phyloP scores from a whole-genome alignment of 2,329 filamentous ascomycete genomes.

The Malbranchea zuffiana region DNA sequence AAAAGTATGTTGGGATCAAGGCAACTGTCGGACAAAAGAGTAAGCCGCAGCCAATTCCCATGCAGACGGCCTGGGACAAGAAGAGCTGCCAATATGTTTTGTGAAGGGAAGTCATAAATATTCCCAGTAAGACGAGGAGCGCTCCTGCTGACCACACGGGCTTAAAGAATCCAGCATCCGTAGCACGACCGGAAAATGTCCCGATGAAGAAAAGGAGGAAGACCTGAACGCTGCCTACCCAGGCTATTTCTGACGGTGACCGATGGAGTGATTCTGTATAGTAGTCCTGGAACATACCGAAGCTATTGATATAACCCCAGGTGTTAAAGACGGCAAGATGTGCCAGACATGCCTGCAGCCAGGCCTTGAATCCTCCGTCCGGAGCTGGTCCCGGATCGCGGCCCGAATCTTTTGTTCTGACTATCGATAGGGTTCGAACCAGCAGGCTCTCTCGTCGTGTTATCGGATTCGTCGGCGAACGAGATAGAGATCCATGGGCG shows the following conservation, averaged over 20 bases:
- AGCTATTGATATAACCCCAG: slow-evolving; percentile 46
- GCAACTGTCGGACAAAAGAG: slow-evolving; percentile 45
- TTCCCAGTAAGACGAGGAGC: slow-evolving; percentile 35
- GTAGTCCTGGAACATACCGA: slow-evolving; percentile 46
- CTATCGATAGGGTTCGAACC: slow-evolving; percentile 25
- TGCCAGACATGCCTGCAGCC: slow-evolving; percentile 43
- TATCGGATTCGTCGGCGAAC: slow-evolving; percentile 1
- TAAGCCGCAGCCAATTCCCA: slow-evolving; percentile 46
- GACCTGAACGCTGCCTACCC: slow-evolving; percentile 44
- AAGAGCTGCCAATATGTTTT: slow-evolving; percentile 42
- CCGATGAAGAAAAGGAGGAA: slow-evolving; percentile 42
- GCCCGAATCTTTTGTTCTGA: slow-evolving; percentile 30
- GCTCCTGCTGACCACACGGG: slow-evolving; percentile 35
- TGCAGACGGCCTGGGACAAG: slow-evolving; percentile 45
- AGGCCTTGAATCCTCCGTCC: slow-evolving; percentile 45
- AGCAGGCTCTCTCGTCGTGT: slow-evolving; percentile 9
- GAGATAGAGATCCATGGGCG: slow-evolving; percentile 6
- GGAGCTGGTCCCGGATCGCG: slow-evolving; percentile 31
- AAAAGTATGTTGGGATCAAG: slow-evolving; percentile 52
- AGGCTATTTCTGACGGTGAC: slow-evolving; percentile 40
- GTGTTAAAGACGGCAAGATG: slow-evolving; percentile 48
- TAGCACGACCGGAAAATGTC: slow-evolving; percentile 41
- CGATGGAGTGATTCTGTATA: slow-evolving; percentile 36
- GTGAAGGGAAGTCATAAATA: slow-evolving; percentile 42
- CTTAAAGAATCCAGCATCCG: slow-evolving; percentile 43